Conservation (phyloP, 768 basidiomycete species). For the Daedaleopsis nitida region DNA sequence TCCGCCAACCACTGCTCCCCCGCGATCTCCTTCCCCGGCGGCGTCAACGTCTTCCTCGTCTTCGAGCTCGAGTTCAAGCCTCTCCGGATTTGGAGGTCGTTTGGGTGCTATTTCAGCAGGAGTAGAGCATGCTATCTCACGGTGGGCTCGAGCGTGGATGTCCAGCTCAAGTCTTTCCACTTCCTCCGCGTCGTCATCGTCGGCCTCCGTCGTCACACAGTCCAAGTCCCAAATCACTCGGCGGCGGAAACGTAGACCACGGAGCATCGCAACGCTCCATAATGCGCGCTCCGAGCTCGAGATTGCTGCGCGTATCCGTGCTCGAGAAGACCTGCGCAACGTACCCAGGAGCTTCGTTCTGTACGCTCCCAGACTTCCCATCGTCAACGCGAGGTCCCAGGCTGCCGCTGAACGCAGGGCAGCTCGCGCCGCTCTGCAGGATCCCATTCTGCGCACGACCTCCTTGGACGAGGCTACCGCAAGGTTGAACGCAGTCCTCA, state of each 20-base stretch:
- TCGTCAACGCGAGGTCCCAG: conserved; percentile 5
- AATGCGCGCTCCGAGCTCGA: conserved; percentile 58
- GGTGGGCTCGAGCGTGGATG: conserved; percentile 64
- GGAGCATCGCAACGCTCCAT: conserved; percentile 51
- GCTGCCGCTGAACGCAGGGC: conserved; percentile 1
- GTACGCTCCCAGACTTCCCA: conserved; percentile 52
- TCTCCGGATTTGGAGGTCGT: conserved; percentile 35
- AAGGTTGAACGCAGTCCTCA: conserved; percentile 19
- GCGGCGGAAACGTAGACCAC: conserved; percentile 45
- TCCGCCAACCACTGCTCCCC: conserved; percentile 29
- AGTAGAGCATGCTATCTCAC: conserved; percentile 69
- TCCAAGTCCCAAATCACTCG: conserved; percentile 31
- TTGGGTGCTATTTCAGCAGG: conserved; percentile 49
- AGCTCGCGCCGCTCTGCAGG: not conserved
- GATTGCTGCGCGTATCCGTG: conserved; percentile 63
- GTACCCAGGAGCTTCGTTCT: conserved; percentile 66
- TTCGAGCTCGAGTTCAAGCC: conserved; percentile 41
- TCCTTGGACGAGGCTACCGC: conserved; percentile 19
- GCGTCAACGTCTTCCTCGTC: conserved; percentile 35
- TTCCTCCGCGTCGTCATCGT: conserved; percentile 40
- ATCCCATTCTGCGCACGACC: conserved; percentile 20
- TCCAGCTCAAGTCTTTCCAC: conserved; percentile 45
- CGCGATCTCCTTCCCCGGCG: conserved; percentile 30
- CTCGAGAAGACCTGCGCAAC: conserved; percentile 59
- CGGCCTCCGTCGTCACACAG: conserved; percentile 42